A percentile compares a stretch with the other conserved stretches of the same genome.
phyloP scores from a whole-genome alignment of 2,329 filamentous ascomycete species.

The Stagonosporopsis rhizophila region DNA sequence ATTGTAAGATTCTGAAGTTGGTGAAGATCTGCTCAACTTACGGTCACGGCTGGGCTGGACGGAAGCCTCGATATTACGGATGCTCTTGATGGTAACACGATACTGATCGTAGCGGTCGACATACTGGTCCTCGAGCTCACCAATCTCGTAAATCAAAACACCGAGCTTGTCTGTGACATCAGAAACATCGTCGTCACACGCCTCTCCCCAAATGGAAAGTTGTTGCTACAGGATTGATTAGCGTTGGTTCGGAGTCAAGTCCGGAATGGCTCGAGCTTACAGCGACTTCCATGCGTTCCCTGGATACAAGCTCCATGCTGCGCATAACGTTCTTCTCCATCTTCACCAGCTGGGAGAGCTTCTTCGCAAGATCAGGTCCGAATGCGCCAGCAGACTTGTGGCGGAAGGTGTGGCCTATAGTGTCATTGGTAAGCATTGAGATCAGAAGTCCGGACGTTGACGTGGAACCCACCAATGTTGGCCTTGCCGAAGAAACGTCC shows the following conservation, averaged over 20 bases:
- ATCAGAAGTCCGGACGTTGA: slow-evolving; percentile 1
- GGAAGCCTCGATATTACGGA: slow-evolving; percentile 97
- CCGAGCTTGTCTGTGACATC: slow-evolving; percentile 99
- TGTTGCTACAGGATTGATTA: slow-evolving; percentile 73
- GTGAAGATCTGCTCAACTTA: slow-evolving; percentile 57
- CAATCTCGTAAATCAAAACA: slow-evolving; percentile 97
- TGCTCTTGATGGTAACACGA: slow-evolving; percentile 98
- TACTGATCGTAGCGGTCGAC: slow-evolving; percentile 99
- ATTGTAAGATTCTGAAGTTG: slow-evolving; percentile 7
- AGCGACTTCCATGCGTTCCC: slow-evolving; percentile 97
- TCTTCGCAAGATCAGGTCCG: slow-evolving; percentile 90
- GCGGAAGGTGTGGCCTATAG: slow-evolving; percentile 71
- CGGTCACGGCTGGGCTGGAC: slow-evolving; percentile 97
- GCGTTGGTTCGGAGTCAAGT: slow-evolving; percentile 15
- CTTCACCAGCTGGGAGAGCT: slow-evolving; percentile 96
- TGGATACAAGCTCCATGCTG: slow-evolving; percentile 91
- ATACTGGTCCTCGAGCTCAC: slow-evolving; percentile 96
- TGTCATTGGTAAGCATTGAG: neutral
- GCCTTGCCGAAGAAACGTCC: slow-evolving; percentile 86
- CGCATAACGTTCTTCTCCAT: slow-evolving; percentile 99
- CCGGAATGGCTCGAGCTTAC: slow-evolving; percentile 64
- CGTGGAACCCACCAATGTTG: slow-evolving; percentile 73
- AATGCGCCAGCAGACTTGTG: slow-evolving; percentile 79
- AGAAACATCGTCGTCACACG: slow-evolving; percentile 94
- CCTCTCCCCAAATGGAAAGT: slow-evolving; percentile 97